Evolutionary conservation across 2,329 filamentous ascomycete genomes (phyloP).

Genomic region (Colletotrichum sp.): DNA sequence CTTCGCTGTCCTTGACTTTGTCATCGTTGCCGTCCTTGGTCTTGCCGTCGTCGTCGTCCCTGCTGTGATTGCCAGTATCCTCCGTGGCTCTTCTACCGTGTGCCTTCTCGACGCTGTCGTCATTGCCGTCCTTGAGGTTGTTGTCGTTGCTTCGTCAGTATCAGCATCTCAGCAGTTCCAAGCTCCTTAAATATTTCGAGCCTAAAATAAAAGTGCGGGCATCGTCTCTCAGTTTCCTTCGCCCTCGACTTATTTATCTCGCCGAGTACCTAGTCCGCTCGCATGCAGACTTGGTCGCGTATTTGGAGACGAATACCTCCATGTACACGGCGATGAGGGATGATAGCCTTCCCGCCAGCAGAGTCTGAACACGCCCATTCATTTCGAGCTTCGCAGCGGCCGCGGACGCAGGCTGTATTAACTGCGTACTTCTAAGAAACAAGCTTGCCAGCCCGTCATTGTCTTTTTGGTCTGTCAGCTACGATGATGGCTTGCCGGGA

Average conservation of each 20-base stretch:
- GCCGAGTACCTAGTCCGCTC: neutral
- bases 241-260: accelerated
- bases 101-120: neutral
- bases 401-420: no score
- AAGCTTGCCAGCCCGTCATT: no score
- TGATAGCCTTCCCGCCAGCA: neutral
- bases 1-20: neutral
- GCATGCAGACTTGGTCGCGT: neutral
- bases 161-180: accelerated
- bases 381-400: neutral
- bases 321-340: neutral
- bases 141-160: neutral
- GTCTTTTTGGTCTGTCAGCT: neutral
- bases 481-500: neutral
- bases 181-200: accelerated
- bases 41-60: neutral
- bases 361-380: no score
- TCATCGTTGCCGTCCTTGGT: neutral
- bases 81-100: no score
- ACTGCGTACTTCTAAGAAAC: no score
- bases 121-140: neutral
- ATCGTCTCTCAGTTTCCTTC: neutral
- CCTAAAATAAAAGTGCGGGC: accelerated
- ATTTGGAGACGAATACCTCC: neutral
- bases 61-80: accelerated